phyloP scores from a whole-genome alignment of 1,284 basidiomycete species.

The Termitomyces sp. region DNA sequence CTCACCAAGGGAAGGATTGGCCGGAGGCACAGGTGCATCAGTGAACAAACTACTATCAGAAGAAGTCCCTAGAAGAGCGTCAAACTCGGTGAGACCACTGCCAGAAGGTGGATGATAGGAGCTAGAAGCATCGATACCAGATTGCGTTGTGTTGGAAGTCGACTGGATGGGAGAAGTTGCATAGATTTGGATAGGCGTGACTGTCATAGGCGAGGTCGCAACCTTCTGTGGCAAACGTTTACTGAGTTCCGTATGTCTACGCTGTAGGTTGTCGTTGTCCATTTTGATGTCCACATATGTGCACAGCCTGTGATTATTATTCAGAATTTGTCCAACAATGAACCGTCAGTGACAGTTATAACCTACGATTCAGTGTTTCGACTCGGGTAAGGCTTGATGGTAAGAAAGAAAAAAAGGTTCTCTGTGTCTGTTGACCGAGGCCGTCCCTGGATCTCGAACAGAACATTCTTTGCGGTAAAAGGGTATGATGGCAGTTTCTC shows the following conservation, averaged over 20 bases:
- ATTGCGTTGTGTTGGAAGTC: constrained; percentile 9
- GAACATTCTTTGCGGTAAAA: constrained; percentile 38
- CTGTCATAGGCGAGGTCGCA: constrained; percentile 15
- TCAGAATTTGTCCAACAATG: background rate
- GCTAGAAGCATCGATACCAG: constrained; percentile 12
- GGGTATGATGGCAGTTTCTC: constrained; percentile 19
- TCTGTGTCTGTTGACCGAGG: constrained; percentile 43
- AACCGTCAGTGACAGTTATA: background rate
- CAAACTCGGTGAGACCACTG: constrained; percentile 8
- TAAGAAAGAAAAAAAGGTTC: constrained; percentile 61
- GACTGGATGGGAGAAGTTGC: constrained; percentile 28
- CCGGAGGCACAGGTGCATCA: background rate
- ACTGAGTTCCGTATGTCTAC: constrained; percentile 41
- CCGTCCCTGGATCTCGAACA: constrained; percentile 73
- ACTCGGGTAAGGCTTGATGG: constrained; percentile 75
- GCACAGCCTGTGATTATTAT: constrained; percentile 49
- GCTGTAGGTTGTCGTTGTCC: constrained; percentile 68
- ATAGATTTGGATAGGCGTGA: constrained; percentile 27
- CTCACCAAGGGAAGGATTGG: constrained; percentile 16
- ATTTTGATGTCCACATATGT: constrained; percentile 74
- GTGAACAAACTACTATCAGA: constrained; percentile 8
- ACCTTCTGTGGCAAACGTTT: constrained; percentile 19
- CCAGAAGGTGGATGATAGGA: constrained; percentile 8
- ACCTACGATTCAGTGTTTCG: constrained; percentile 66
- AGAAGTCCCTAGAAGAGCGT: constrained; percentile 6